Percentiles rank a stretch among this genome's conserved stretches.
Evolutionary conservation across 2,329 filamentous ascomycete species (phyloP).

Genomic region (Sclerotiophoma versabilis): DNA sequence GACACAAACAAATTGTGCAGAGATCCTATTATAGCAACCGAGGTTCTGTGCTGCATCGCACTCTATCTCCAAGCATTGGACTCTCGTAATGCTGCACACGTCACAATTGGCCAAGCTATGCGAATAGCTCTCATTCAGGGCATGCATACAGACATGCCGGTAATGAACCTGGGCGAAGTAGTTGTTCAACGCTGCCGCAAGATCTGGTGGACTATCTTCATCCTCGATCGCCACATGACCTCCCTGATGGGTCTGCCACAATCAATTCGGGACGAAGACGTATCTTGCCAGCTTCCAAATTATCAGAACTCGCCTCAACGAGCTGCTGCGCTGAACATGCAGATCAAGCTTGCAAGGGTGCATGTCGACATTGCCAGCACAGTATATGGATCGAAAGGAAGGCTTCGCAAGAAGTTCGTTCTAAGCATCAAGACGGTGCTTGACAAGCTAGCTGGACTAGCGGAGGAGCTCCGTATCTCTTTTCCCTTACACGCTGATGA

Average conservation of each 20-base stretch:
- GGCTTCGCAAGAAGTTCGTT: constrained; percentile 51
- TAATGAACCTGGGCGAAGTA: constrained; percentile 50
- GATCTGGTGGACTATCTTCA: constrained; percentile 63
- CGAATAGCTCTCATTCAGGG: constrained; percentile 59
- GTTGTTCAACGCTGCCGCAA: constrained; percentile 57
- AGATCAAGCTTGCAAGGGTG: constrained; percentile 56
- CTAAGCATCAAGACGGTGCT: constrained; percentile 52
- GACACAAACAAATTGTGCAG: constrained; percentile 51
- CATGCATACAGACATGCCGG: constrained; percentile 62
- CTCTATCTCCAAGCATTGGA: constrained; percentile 62
- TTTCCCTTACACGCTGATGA: constrained; percentile 50
- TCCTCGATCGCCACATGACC: constrained; percentile 62
- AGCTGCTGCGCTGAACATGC: constrained; percentile 52
- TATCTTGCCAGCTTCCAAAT: constrained; percentile 56
- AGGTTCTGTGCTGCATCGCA: constrained; percentile 61
- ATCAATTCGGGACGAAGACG: constrained; percentile 59
- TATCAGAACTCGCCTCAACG: constrained; percentile 52
- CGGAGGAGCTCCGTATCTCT: constrained; percentile 49
- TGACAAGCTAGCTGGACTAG: constrained; percentile 49
- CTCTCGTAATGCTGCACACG: constrained; percentile 56
- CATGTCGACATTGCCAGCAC: constrained; percentile 55
- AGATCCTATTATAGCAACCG: constrained; percentile 56
- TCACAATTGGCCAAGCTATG: constrained; percentile 60
- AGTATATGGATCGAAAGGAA: constrained; percentile 55
- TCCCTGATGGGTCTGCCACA: constrained; percentile 62